phyloP scores from a whole-genome alignment of 1,139 yeast genomes.

The Blastobotrys elegans region DNA sequence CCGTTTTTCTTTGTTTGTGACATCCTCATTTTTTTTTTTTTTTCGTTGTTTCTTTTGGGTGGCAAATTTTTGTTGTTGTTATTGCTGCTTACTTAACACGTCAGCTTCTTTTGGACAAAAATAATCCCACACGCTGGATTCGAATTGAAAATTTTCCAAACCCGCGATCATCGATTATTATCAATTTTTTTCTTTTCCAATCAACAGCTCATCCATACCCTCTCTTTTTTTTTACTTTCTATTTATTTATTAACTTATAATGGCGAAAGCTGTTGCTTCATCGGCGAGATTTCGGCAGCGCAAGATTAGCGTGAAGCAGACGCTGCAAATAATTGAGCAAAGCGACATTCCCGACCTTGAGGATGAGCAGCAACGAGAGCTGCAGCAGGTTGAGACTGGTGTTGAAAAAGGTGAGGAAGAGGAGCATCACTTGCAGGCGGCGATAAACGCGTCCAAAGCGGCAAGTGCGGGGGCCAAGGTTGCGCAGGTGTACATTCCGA shows the following conservation, averaged over 20 bases:
- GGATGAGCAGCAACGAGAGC: slow-evolving; percentile 68
- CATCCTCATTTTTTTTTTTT: not conserved
- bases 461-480: slow-evolving; percentile 52
- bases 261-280: slow-evolving; percentile 16
- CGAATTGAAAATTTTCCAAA: slow-evolving; percentile 2
- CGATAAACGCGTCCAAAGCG: slow-evolving; percentile 69
- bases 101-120: not conserved
- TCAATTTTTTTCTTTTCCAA: not conserved
- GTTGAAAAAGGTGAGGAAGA: slow-evolving; percentile 97
- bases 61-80: not conserved
- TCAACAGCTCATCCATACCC: not conserved
- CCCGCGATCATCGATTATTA: not conserved
- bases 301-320: slow-evolving; percentile 85
- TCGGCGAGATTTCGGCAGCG: slow-evolving; percentile 80
- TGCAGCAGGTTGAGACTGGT: slow-evolving; percentile 92
- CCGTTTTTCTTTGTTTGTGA: not conserved
- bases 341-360: slow-evolving; percentile 77
- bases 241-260: slow-evolving; percentile 8
- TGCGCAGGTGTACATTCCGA: slow-evolving; percentile 80
- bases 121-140: not conserved
- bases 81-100: slow-evolving; percentile 1
- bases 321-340: slow-evolving; percentile 73
- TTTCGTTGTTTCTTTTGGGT: not conserved
- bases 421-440: slow-evolving; percentile 92
- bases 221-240: slow-evolving; percentile 4